Evolutionary conservation across 768 basidiomycete genomes (phyloP).

Genomic region (Amanita pallidorosea): DNA sequence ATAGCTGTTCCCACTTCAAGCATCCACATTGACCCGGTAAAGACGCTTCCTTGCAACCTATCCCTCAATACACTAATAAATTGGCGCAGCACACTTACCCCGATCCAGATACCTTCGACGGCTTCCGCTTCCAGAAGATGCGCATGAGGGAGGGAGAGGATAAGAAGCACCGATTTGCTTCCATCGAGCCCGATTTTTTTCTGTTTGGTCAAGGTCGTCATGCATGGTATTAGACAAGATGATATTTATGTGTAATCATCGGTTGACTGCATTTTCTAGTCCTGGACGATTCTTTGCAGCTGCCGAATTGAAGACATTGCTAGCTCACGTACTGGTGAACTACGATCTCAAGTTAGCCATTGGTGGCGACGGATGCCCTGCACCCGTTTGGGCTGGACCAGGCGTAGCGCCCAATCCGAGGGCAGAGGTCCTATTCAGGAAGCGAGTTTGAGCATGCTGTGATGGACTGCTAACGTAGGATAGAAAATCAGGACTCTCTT

Average conservation of each 20-base stretch:
- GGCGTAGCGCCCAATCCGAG: slow-evolving; percentile 16
- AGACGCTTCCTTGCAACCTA: background rate
- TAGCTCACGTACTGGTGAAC: slow-evolving; percentile 19
- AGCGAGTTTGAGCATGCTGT: slow-evolving; percentile 7
- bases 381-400: slow-evolving; percentile 7
- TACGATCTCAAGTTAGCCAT: slow-evolving; percentile 24
- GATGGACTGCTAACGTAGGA: too few species aligned
- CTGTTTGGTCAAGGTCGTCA: slow-evolving; percentile 21
- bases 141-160: slow-evolving; percentile 17
- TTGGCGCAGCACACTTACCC: slow-evolving; percentile 21
- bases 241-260: background rate
- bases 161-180: slow-evolving; percentile 20
- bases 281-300: slow-evolving; percentile 28
- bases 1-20: slow-evolving; percentile 9
- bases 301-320: slow-evolving; percentile 21
- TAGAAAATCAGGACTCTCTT: too few species aligned
- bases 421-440: slow-evolving; percentile 25
- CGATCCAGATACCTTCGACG: slow-evolving; percentile 20
- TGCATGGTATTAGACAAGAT: slow-evolving; percentile 7
- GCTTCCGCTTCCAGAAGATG: slow-evolving; percentile 29
- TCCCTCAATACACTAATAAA: background rate
- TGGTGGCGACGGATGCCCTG: slow-evolving; percentile 7
- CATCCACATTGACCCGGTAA: slow-evolving; percentile 5
- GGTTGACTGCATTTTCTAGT: slow-evolving; percentile 1
- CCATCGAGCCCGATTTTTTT: slow-evolving; percentile 16